Percentiles rank a stretch among this genome's conserved stretches.
Conservation (phyloP, 768 basidiomycete species). For the Boletus vermiculosoides region DNA sequence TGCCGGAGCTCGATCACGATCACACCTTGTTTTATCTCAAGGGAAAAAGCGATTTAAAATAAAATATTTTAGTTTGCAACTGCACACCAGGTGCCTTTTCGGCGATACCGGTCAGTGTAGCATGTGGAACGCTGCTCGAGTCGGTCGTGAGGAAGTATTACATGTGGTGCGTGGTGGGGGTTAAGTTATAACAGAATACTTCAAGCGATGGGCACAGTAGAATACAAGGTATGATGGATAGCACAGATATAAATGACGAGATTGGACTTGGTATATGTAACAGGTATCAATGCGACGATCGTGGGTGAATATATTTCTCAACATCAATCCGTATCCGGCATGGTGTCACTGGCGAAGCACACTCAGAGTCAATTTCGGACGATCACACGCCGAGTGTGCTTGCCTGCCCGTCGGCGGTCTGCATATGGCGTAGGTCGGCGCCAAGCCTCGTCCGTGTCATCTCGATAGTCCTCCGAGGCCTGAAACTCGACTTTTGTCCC, state of each 20-base stretch:
- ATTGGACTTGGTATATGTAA: conserved; percentile 21
- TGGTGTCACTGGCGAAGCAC: background rate
- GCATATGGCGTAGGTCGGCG: conserved; percentile 68
- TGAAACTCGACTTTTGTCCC: conserved; percentile 31
- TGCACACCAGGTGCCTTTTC: conserved; percentile 13
- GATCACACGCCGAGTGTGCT: conserved; percentile 74
- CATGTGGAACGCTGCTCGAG: conserved; percentile 11
- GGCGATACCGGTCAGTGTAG: conserved; percentile 7
- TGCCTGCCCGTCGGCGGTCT: conserved; percentile 74
- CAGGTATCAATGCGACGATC: conserved; percentile 23
- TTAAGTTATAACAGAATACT: conserved; percentile 15
- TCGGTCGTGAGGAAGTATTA: conserved; percentile 3
- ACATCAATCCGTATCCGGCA: background rate
- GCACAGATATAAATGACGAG: conserved; percentile 20
- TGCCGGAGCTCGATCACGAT: conserved; percentile 27
- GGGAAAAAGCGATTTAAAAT: background rate
- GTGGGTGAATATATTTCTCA: conserved; percentile 3
- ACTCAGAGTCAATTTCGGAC: conserved; percentile 38
- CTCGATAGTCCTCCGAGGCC: conserved; percentile 47
- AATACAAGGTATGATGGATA: conserved; percentile 27
- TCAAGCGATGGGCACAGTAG: conserved; percentile 8
- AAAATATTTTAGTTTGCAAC: conserved; percentile 4
- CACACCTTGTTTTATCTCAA: conserved; percentile 7
- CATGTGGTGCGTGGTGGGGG: conserved; percentile 8
- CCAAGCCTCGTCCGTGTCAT: conserved; percentile 71